These are phyloP conservation scores for Tylopilus orsonianus DNA, from an alignment of 1,284 basidiomycete species.

Conservation along the genomic window DNA sequence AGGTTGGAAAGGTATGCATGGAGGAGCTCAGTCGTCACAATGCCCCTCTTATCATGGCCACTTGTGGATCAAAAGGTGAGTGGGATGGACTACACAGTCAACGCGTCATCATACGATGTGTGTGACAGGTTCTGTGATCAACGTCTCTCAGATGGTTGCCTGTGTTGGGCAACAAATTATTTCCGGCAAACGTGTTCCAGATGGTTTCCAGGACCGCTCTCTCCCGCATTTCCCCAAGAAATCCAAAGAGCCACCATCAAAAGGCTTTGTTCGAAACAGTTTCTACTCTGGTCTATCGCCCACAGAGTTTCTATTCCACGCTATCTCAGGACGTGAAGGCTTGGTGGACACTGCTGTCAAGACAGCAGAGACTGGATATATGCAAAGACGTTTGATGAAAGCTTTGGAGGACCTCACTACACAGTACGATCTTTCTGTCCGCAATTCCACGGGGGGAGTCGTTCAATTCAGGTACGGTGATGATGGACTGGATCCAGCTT, in stretches of 20 bases:
- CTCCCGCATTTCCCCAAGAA: slow-evolving; percentile 99
- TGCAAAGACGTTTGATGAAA: slow-evolving; percentile 99
- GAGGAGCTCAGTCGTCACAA: slow-evolving; percentile 95
- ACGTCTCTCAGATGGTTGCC: slow-evolving; percentile 99
- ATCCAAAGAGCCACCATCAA: slow-evolving; percentile 94
- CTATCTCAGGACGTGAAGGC: slow-evolving; percentile 98
- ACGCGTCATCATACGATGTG: slow-evolving; percentile 2
- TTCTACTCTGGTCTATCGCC: slow-evolving; percentile 95
- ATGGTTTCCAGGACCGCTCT: slow-evolving; percentile 99
- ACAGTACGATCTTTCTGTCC: slow-evolving; percentile 96
- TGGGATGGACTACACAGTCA: slow-evolving; percentile 6
- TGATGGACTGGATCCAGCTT: slow-evolving; percentile 96
- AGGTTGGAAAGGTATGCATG: slow-evolving; percentile 98
- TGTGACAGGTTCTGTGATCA: slow-evolving; percentile 88
- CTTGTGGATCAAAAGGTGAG: slow-evolving; percentile 96
- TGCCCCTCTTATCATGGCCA: slow-evolving; percentile 98
- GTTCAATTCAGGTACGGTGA: slow-evolving; percentile 98
- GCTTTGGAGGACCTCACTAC: slow-evolving; percentile 96
- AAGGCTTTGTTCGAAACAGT: slow-evolving; percentile 97
- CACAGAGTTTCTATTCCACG: slow-evolving; percentile 98
- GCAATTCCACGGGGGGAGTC: slow-evolving; percentile 94
- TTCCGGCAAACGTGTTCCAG: slow-evolving; percentile 94
- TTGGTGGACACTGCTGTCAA: slow-evolving; percentile 99
- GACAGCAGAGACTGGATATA: slow-evolving; percentile 99
- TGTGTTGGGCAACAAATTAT: slow-evolving; percentile 99